These are phyloP conservation scores for Roridomyces roridus DNA, from an alignment of 768 basidiomycete genomes.

Conservation along the genomic window DNA sequence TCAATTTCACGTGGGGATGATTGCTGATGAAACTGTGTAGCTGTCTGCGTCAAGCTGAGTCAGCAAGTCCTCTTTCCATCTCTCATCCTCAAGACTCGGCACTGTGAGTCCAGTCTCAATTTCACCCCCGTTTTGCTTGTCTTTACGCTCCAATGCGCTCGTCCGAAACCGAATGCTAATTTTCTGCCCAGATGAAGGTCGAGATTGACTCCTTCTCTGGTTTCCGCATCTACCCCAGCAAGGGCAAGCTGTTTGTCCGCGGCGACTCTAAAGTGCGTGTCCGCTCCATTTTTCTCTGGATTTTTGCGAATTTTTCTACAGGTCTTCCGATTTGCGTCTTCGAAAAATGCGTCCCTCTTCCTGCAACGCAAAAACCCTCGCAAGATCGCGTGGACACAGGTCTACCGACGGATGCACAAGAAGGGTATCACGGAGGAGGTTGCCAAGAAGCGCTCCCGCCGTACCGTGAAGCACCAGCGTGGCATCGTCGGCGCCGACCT, in stretches of 20 bases:
- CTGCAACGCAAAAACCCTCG: slow-evolving; percentile 99
- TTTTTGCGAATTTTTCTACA: slow-evolving; percentile 33
- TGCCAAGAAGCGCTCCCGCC: slow-evolving; percentile 97
- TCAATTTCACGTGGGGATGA: no score
- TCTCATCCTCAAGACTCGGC: slow-evolving; percentile 7
- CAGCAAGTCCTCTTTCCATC: neutral
- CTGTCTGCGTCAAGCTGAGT: neutral
- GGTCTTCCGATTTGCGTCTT: slow-evolving; percentile 95
- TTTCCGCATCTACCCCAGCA: slow-evolving; percentile 96
- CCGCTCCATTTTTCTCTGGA: neutral
- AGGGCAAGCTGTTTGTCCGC: slow-evolving; percentile 94
- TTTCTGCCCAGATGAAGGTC: slow-evolving; percentile 73
- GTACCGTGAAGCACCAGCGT: slow-evolving; percentile 97
- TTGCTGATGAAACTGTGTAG: no score
- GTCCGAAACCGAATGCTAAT: slow-evolving; percentile 1
- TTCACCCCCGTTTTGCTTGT: no score
- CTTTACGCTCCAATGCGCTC: neutral
- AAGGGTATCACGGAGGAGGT: slow-evolving; percentile 99
- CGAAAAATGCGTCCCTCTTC: slow-evolving; percentile 97
- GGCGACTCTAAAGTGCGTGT: slow-evolving; percentile 89
- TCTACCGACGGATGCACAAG: slow-evolving; percentile 98
- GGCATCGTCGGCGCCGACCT: slow-evolving; percentile 98
- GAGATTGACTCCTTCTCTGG: slow-evolving; percentile 99
- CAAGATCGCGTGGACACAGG: slow-evolving; percentile 97
- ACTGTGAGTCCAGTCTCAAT: slow-evolving; percentile 20